Evolutionary conservation across 345 rosid species (phyloP).

Genomic region (Murraya paniculata): DNA sequence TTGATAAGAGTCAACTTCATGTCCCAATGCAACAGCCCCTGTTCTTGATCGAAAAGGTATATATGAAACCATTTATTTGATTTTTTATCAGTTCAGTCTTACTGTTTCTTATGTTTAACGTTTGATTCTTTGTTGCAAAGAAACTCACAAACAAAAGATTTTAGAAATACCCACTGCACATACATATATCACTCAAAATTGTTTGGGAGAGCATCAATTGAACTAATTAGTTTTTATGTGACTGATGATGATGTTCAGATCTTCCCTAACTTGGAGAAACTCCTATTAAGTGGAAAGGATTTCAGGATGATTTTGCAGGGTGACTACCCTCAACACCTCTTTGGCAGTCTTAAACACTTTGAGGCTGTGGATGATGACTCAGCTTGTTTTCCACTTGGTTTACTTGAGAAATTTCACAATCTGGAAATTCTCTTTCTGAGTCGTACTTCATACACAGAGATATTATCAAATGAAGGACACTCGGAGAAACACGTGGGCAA

Average conservation of each 20-base stretch:
- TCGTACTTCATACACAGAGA: background rate
- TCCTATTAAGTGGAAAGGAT: background rate
- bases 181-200: background rate
- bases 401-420: slow-evolving; percentile 11
- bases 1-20: background rate
- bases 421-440: background rate
- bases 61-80: too few relatives aligned
- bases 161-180: too few relatives aligned
- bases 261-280: slow-evolving; percentile 12
- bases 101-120: too few relatives aligned
- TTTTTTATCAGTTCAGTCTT: too few relatives aligned
- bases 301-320: background rate
- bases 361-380: background rate
- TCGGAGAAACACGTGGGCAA: background rate
- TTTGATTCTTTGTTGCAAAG: too few relatives aligned
- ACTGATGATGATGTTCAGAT: slow-evolving; percentile 4
- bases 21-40: background rate
- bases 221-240: background rate
- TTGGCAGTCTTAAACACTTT: background rate
- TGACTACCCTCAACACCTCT: background rate
- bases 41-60: slow-evolving; percentile 1
- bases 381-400: background rate
- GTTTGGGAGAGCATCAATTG: background rate
- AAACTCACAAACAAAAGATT: background rate
- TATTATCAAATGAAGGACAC: background rate